phyloP scores from a whole-genome alignment of 2,329 filamentous ascomycete species.

The Penicillium sp. region DNA sequence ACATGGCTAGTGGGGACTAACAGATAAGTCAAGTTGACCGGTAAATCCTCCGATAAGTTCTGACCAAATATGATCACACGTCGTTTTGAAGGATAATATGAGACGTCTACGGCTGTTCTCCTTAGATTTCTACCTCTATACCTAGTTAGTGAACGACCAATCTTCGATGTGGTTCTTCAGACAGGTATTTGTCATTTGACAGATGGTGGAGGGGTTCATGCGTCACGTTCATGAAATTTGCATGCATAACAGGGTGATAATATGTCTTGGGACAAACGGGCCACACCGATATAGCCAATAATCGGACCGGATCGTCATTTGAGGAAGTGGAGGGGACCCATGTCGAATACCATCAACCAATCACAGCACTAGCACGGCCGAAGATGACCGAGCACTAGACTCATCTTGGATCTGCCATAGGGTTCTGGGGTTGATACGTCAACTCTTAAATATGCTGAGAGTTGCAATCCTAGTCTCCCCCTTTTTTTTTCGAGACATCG shows the following conservation, averaged over 20 bases:
- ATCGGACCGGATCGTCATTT: conserved; percentile 12
- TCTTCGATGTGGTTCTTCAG: background rate
- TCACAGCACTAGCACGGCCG: conserved; percentile 1
- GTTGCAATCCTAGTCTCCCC: background rate
- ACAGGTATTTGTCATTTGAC: conserved; percentile 1
- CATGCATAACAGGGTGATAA: conserved; percentile 9
- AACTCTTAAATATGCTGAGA: conserved; percentile 13
- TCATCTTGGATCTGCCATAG: conserved; percentile 12
- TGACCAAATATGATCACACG: background rate
- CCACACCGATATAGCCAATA: conserved; percentile 13
- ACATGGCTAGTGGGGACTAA: conserved; percentile 13
- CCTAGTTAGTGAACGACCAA: background rate
- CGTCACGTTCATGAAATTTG: conserved; percentile 10
- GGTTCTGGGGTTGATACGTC: conserved; percentile 23
- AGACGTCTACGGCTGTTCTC: background rate
- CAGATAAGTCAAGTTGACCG: conserved; percentile 16
- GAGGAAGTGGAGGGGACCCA: background rate
- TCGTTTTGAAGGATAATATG: background rate
- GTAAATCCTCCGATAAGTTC: conserved; percentile 21
- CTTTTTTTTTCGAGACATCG: background rate
- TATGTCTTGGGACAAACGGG: background rate
- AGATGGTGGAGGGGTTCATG: conserved; percentile 18
- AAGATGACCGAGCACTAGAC: conserved; percentile 14
- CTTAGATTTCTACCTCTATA: background rate
- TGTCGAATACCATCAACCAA: background rate